A percentile compares a stretch with the other conserved stretches of the same genome.
These are phyloP conservation scores for Aspergillus sp. DNA, from an alignment of 2,329 filamentous ascomycete genomes.

Conservation along the genomic window DNA sequence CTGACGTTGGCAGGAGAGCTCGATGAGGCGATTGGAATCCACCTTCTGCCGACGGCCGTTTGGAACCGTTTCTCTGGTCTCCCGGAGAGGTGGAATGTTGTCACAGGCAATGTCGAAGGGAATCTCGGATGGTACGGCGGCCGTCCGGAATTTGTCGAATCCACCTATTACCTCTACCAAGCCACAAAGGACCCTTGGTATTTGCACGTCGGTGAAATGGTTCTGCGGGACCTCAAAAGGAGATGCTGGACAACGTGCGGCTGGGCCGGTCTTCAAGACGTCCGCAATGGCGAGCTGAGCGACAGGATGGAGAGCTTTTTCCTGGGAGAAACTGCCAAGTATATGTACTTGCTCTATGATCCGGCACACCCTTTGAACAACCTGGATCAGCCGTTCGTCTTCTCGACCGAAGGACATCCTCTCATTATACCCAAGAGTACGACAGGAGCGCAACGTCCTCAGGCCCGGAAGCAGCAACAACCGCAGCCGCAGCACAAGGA, in stretches of 20 bases:
- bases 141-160: slow-evolving; percentile 94
- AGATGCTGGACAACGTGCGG: slow-evolving; percentile 89
- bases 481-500: slow-evolving; percentile 20
- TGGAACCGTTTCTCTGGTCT: slow-evolving; percentile 95
- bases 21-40: slow-evolving; percentile 86
- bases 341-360: slow-evolving; percentile 89
- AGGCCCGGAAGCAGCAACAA: slow-evolving; percentile 9
- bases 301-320: slow-evolving; percentile 99
- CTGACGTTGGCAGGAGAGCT: slow-evolving; percentile 83
- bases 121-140: slow-evolving; percentile 94
- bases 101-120: slow-evolving; percentile 78
- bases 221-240: slow-evolving; percentile 79
- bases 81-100: slow-evolving; percentile 90
- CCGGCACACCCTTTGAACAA: slow-evolving; percentile 82
- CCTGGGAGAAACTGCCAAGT: slow-evolving; percentile 92
- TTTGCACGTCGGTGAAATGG: slow-evolving; percentile 93
- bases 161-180: slow-evolving; percentile 91
- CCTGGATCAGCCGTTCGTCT: slow-evolving; percentile 83
- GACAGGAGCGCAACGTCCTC: slow-evolving; percentile 10
- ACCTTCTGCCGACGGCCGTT: slow-evolving; percentile 85
- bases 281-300: slow-evolving; percentile 77
- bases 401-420: slow-evolving; percentile 94
- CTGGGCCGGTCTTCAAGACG: slow-evolving; percentile 86
- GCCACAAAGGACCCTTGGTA: slow-evolving; percentile 96
- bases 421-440: slow-evolving; percentile 70